Conservation (phyloP, 2,329 filamentous ascomycete species). For the Xylariaceae sp. region DNA sequence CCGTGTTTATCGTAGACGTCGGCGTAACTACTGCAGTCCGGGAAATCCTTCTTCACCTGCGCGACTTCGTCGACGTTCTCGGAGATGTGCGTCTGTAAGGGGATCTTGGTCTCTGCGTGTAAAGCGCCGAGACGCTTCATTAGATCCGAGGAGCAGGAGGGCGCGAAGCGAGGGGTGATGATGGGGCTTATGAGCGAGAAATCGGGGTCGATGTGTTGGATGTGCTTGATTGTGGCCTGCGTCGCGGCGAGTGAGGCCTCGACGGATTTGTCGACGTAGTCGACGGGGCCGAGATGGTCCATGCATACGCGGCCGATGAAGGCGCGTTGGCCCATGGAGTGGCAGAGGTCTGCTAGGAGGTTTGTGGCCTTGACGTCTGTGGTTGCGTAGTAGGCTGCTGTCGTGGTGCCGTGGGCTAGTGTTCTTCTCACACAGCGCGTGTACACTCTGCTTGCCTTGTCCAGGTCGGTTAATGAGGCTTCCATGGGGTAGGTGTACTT, state of each 20-base stretch:
- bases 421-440: conserved; percentile 71
- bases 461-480: conserved; percentile 60
- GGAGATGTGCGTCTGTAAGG: conserved; percentile 83
- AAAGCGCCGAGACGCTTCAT: conserved; percentile 62
- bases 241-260: conserved; percentile 54
- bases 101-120: conserved; percentile 57
- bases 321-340: conserved; percentile 75
- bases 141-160: conserved; percentile 53
- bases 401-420: conserved; percentile 85
- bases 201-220: conserved; percentile 59
- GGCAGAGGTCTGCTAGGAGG: conserved; percentile 77
- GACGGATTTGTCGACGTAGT: conserved; percentile 70
- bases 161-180: conserved; percentile 69
- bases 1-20: conserved; percentile 71
- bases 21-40: conserved; percentile 59
- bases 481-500: conserved; percentile 95
- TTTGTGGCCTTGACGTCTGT: conserved; percentile 85
- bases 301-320: conserved; percentile 95
- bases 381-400: conserved; percentile 91
- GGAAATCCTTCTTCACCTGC: conserved; percentile 67
- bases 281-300: conserved; percentile 70
- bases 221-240: conserved; percentile 57
- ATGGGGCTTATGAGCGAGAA: conserved; percentile 68
- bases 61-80: conserved; percentile 73
- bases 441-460: conserved; percentile 67